These are phyloP conservation scores for Dipteronia sinensis DNA, from an alignment of 345 rosid genomes.

Conservation along the genomic window DNA sequence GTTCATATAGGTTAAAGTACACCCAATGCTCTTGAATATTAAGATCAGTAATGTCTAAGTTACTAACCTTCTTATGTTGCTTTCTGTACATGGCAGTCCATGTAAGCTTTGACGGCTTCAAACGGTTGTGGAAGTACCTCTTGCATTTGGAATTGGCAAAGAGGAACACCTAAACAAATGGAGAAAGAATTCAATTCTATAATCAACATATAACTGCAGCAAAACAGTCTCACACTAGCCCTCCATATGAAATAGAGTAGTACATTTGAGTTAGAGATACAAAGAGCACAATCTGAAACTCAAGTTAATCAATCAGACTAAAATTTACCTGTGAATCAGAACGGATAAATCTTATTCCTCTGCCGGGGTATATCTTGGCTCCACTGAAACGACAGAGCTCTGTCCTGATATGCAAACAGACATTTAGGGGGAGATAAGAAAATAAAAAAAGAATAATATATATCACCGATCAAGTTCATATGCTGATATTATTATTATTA, in stretches of 20 bases:
- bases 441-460: neutral
- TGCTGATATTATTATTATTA: too few relatives aligned
- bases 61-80: constrained; percentile 68
- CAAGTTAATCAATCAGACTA: neutral
- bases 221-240: too few relatives aligned
- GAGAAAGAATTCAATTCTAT: neutral
- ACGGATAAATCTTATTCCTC: constrained; percentile 69
- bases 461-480: neutral
- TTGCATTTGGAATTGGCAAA: constrained; percentile 88
- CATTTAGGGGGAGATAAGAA: neutral
- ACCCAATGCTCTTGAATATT: too few relatives aligned
- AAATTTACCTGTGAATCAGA: constrained; percentile 67
- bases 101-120: constrained; percentile 94
- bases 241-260: too few relatives aligned
- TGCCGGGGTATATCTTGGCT: constrained; percentile 73
- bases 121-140: constrained; percentile 86
- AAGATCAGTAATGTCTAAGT: neutral
- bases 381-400: constrained; percentile 80
- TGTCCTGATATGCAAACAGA: constrained; percentile 35
- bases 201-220: too few relatives aligned
- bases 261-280: too few relatives aligned
- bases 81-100: constrained; percentile 79
- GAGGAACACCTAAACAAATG: constrained; percentile 68
- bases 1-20: neutral
- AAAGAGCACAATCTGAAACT: neutral